Base-by-base conservation (phyloP, 208 protist genomes). In the Vickermania spadyakhi region DNA sequence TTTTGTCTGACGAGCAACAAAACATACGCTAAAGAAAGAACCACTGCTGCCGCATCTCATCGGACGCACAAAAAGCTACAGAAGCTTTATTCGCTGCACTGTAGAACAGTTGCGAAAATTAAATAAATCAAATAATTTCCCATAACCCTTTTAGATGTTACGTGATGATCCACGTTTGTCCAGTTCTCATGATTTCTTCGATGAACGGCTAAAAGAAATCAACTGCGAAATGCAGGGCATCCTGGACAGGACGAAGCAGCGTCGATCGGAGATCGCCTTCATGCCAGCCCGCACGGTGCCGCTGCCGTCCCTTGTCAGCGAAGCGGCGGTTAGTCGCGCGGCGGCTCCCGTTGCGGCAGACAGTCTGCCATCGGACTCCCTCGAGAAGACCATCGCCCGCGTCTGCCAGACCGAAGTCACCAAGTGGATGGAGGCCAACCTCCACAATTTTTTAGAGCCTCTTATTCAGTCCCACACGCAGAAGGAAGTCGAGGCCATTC, bases 191-290 rank as follows among this genome's bases (percentile, higher is more conserved):
- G 68, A 71, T 64, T 62, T 66, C 58, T 93, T 93, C 52, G 58
- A 75, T 41, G 42, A 62, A 1, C 77, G 79, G 2, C 73, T 93
- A 29, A 56, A 79, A 28, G 75, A 77, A 41, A 83, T 88, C 23
- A 89, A 89, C 53, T 60, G 68, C n/a, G 86, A 93, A 56, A 85
- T 89, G 81, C 74, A 86, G 58, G 62, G 31, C 25, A 63, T 89
- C 0, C 75, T 93, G 23, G 72, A 81, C 26, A 72, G 74, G 23
- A 86, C 81, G 1, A 64, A 66, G 27, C 60, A 68, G 3, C 71
- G 79, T 22, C 72, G 76, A 7, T 64, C 77, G 26, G 68, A 68
- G 22, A 31, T 89, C 26, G 58, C 62, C 57, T 51, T 31, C 1
- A 50, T 36, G 23, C 1, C 2, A 21, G 13, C 42, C 2, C 18